Evolutionary conservation across 176 grass and related monocot genomes (phyloP), one percentile per base, ranked within the genome.

Genomic region (Hordeum marinum): DNA sequence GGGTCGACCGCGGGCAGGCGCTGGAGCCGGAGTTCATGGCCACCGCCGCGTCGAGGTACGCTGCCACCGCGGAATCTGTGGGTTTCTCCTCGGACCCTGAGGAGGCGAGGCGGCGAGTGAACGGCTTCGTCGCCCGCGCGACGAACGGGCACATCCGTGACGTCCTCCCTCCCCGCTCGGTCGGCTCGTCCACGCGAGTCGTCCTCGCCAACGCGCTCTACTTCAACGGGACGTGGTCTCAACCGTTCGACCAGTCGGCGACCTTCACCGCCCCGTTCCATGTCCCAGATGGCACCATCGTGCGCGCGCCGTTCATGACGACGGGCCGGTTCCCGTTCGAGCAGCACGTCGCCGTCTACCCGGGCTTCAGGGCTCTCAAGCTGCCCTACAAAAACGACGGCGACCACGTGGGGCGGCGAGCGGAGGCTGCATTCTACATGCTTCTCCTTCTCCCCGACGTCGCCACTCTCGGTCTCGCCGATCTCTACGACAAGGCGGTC

Each of bases 401-500:
- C 54, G 54, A 57, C 18, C 54, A 57, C 18, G 7, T 0, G 18
- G 54, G 18, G 54, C 20, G 0, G 54, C 20, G 7, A 57, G 54
- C 54, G 7, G 18, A 57, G 7, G 54, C 54, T 3, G 54, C 54
- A 57, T 57, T 57, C 7, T 57, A 57, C 54, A 57, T 57, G 54
- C 54, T 57, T 9, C 54, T 57, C 54, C 54, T 57, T 7, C 54
- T 57, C 54, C 54, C 54, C 3, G 11, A 9, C 20, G 54, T 18
- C 18, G 20, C 17, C 54, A 0, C 54, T 3, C 18, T 57, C 54
- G 20, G 20, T 1, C 11, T 74, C 71, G 71, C 42, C 14, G 61
- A 76, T 35, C 59, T 89, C 25, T 89, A 84, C 68, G 76, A 68
- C 13, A 32, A 57, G 68, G 82, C 68, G 4, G 43, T 29, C 0